phyloP scores from a whole-genome alignment of 2,329 filamentous ascomycete genomes.

The Ophiostoma sp. region DNA sequence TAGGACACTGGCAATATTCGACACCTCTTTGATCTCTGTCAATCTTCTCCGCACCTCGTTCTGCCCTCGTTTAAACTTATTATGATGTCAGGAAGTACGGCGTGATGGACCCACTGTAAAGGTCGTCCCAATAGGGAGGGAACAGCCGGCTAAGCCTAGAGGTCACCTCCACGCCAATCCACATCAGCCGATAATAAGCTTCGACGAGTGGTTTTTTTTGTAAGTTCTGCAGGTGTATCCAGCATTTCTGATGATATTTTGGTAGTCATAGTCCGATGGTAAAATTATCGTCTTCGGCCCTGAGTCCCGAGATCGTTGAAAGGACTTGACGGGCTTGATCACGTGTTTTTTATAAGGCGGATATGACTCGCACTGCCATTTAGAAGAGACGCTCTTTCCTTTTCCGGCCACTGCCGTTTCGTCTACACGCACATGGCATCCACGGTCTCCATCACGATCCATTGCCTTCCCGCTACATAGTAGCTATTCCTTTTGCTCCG shows the following conservation, averaged over 20 bases:
- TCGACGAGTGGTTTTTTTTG: neutral
- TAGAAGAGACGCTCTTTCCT: neutral
- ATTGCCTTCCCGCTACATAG: neutral
- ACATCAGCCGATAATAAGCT: neutral
- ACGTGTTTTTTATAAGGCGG: neutral
- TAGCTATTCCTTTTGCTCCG: neutral
- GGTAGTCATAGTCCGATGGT: neutral
- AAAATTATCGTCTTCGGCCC: neutral
- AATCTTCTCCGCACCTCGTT: neutral
- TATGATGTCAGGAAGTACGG: constrained; percentile 15
- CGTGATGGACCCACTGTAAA: constrained; percentile 8
- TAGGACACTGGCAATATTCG: neutral
- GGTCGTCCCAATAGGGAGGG: constrained; percentile 8
- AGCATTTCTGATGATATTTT: neutral
- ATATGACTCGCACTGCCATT: neutral
- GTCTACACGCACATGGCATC: constrained; percentile 2
- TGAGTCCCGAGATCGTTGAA: neutral
- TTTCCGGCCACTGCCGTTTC: neutral
- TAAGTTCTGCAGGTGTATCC: neutral
- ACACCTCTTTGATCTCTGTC: neutral
- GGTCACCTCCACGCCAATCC: neutral
- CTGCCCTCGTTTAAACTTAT: neutral
- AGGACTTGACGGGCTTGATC: neutral
- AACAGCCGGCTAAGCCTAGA: neutral
- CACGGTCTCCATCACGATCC: constrained; percentile 2